phyloP scores from a whole-genome alignment of 169 alveolate species.

The Babesia gibsoni region DNA sequence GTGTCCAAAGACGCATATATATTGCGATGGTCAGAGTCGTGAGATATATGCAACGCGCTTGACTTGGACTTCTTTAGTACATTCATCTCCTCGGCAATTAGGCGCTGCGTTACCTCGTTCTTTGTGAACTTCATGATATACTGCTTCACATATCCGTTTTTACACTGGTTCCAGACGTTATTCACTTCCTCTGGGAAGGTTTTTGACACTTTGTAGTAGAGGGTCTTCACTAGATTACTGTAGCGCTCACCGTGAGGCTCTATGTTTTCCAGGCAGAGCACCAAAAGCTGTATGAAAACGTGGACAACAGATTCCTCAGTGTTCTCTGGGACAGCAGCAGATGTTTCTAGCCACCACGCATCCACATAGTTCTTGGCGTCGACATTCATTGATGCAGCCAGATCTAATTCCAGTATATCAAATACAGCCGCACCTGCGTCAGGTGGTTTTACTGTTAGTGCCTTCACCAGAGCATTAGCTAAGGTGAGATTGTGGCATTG shows the following conservation, averaged over 20 bases:
- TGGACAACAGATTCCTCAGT: constrained; percentile 20
- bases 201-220: constrained; percentile 35
- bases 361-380: background rate
- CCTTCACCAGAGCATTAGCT: constrained; percentile 25
- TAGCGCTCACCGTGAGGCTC: constrained; percentile 23
- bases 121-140: constrained; percentile 44
- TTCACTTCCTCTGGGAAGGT: constrained; percentile 50
- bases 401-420: constrained; percentile 11
- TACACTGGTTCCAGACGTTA: constrained; percentile 57
- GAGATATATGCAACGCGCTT: constrained; percentile 8
- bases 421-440: constrained; percentile 29
- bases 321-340: background rate
- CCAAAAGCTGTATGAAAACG: constrained; percentile 24
- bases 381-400: background rate
- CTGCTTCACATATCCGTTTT: constrained; percentile 41
- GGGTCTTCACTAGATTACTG: constrained; percentile 28
- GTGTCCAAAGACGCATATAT: constrained; percentile 24
- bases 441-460: constrained; percentile 29
- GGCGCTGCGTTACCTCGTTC: constrained; percentile 40
- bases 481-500: constrained; percentile 8
- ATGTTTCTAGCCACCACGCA: constrained; percentile 11
- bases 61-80: background rate
- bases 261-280: constrained; percentile 45
- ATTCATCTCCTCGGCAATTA: constrained; percentile 32
- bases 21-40: constrained; percentile 37